A percentile compares a stretch with the other conserved stretches of the same genome.
Evolutionary conservation across 345 rosid species (phyloP).

Genomic region (Sonneratia alba): DNA sequence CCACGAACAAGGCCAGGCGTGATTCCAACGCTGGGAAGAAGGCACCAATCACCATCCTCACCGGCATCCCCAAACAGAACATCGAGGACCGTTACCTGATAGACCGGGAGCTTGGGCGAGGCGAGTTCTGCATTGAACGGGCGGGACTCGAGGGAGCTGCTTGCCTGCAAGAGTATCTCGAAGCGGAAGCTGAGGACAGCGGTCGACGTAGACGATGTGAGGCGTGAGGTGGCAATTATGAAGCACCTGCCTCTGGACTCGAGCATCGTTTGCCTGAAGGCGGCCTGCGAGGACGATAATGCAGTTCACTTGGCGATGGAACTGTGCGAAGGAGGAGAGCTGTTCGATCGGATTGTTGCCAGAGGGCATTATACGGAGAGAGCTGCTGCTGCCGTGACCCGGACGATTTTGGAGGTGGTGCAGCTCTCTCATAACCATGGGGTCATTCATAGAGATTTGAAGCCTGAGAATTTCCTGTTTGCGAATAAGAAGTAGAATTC

Average conservation of each 20-base stretch:
- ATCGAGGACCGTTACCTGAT: constrained; percentile 82
- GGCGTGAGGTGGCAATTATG: constrained; percentile 97
- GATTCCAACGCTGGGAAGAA: constrained; percentile 46
- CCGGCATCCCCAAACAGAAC: constrained; percentile 72
- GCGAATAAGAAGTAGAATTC: constrained; percentile 99
- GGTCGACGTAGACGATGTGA: constrained; percentile 89
- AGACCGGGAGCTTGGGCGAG: constrained; percentile 96
- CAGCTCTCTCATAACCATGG: constrained; percentile 94
- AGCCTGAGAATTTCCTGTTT: constrained; percentile 94
- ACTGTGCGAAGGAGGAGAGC: constrained; percentile 97
- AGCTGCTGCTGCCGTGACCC: constrained; percentile 85
- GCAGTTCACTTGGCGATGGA: constrained; percentile 99
- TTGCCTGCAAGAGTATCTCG: constrained; percentile 93
- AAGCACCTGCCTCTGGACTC: constrained; percentile 80
- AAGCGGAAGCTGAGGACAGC: constrained; percentile 95
- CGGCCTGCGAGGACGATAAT: constrained; percentile 92
- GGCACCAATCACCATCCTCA: constrained; percentile 61
- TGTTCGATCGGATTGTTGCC: constrained; percentile 98
- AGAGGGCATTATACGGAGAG: constrained; percentile 98
- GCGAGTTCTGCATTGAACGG: constrained; percentile 93
- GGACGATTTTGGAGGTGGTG: constrained; percentile 92
- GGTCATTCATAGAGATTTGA: constrained; percentile 95
- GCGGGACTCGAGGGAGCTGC: constrained; percentile 62
- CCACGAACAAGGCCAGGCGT: constrained; percentile 57
- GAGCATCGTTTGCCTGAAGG: constrained; percentile 82